Conservation (phyloP, 768 basidiomycete species). For the Boletus pseudopeckii region DNA sequence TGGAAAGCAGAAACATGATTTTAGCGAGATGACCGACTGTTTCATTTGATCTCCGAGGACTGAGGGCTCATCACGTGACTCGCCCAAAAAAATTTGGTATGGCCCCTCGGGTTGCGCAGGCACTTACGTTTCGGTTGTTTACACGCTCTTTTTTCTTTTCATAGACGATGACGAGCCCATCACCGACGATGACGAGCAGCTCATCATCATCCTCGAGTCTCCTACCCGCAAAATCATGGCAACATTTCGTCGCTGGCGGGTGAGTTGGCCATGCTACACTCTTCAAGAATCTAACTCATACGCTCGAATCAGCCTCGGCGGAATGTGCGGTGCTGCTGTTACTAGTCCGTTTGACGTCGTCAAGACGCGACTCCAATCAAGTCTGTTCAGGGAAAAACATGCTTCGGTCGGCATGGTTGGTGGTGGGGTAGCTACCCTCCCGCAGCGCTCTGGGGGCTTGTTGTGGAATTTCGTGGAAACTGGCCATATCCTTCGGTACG, state of each 20-base stretch:
- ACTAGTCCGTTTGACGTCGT: slow-evolving; percentile 98
- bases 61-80: slow-evolving; percentile 16
- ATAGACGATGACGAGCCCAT: slow-evolving; percentile 15
- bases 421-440: slow-evolving; percentile 29
- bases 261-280: slow-evolving; percentile 36
- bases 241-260: slow-evolving; percentile 86
- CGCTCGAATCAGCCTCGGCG: slow-evolving; percentile 66
- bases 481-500: slow-evolving; percentile 78
- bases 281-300: slow-evolving; percentile 3
- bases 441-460: slow-evolving; percentile 46
- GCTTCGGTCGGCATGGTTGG: slow-evolving; percentile 31
- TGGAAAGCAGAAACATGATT: slow-evolving; percentile 45
- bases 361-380: slow-evolving; percentile 94
- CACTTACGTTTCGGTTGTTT: neutral
- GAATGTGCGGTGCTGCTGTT: slow-evolving; percentile 95
- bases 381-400: slow-evolving; percentile 62
- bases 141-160: neutral
- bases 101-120: neutral
- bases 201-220: slow-evolving; percentile 35
- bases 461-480: slow-evolving; percentile 96
- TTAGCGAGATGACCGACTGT: neutral
- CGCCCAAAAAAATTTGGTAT: neutral
- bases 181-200: slow-evolving; percentile 13
- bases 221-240: slow-evolving; percentile 76
- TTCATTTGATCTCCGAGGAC: neutral